These are phyloP conservation scores for Hyaloperonospora brassicae DNA, from an alignment of 352 stramenopile species.

Conservation along the genomic window DNA sequence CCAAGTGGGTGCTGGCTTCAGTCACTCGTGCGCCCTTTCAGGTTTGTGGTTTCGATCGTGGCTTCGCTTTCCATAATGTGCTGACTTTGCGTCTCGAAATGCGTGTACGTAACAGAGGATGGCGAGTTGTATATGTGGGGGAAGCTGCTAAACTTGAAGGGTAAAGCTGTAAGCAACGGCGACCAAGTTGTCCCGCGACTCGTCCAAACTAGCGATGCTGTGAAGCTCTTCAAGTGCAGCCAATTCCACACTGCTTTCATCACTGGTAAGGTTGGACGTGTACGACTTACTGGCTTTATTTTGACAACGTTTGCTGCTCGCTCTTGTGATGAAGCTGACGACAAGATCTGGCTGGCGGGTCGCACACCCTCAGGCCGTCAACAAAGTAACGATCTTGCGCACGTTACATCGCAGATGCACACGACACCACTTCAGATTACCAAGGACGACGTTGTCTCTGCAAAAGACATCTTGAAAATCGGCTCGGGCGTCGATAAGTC, in stretches of 20 bases:
- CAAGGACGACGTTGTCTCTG: conserved; percentile 36
- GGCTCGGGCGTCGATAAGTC: conserved; percentile 76
- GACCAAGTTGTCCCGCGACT: conserved; percentile 72
- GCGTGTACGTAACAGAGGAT: conserved; percentile 29
- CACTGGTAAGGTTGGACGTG: conserved; percentile 35
- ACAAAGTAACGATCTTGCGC: conserved; percentile 43
- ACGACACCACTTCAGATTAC: conserved; percentile 57
- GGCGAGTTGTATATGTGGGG: conserved; percentile 82
- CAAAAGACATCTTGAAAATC: conserved; percentile 47
- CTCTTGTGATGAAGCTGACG: conserved; percentile 34
- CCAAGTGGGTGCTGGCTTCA: conserved; percentile 73
- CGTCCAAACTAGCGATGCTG: conserved; percentile 56
- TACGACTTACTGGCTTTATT: not conserved
- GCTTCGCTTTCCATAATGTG: not conserved
- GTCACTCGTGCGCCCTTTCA: conserved; percentile 64
- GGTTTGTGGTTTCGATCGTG: conserved; percentile 13
- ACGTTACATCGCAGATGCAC: conserved; percentile 65
- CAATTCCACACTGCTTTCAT: conserved; percentile 82
- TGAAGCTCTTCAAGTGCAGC: conserved; percentile 65
- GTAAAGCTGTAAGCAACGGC: conserved; percentile 45
- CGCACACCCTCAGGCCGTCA: conserved; percentile 65
- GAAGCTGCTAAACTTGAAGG: conserved; percentile 68
- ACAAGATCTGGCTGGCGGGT: conserved; percentile 71
- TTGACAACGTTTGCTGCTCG: conserved; percentile 8
- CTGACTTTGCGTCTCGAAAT: conserved; percentile 4